Base-by-base conservation (phyloP, 2,329 filamentous ascomycete species). In the Ceratocystis papillata region DNA sequence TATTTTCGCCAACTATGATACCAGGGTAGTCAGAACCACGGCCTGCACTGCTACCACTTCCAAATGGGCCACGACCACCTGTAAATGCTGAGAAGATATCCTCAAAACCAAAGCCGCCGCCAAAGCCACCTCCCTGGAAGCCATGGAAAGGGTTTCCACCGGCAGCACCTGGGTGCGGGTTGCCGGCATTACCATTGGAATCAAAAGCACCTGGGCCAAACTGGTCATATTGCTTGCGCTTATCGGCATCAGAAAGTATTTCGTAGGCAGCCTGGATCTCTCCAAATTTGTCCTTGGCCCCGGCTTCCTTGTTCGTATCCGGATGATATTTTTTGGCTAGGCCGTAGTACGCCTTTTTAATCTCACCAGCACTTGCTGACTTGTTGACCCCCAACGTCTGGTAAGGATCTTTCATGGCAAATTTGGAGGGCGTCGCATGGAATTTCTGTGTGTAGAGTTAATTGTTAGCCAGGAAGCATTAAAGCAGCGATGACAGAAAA, bases 321-420 rank as follows among this genome's bases (percentile, higher is more conserved):
- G 94, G 94, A 73, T 99, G 94, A 74, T 85, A 99, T 74, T 97
- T 99, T 77, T 99, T 99, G 22, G 94, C 94, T 67, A 97, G 80
- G 63, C 92, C 90, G 74, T 99, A 99, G 79, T 99, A 99, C 2
- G 94, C 92, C 76, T 96, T 97, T 75, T 99, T 99, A 75, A 99
- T 97, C 45, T 97, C 93, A 68, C 85, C 80, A 2, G 90, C 79
- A 1, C 89, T 86, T n/a, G 94, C 90, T 69, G 77, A 82, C 75
- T 93, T 96, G 72, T 80, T 80, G 37, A 99, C 90, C 15, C 94
- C 94, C 33, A 99, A 85, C 3, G 89, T 83, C 70, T 85, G 83
- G 76, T 99, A 99, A 0, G 94, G 94, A 72, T 99, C 89, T 74
- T 89, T 84, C 46, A 84, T 77, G 4, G 80, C 80, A 25, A 79